Base-by-base conservation (phyloP, 164 flowering plant genomes). In the Tetracentron sinense region DNA sequence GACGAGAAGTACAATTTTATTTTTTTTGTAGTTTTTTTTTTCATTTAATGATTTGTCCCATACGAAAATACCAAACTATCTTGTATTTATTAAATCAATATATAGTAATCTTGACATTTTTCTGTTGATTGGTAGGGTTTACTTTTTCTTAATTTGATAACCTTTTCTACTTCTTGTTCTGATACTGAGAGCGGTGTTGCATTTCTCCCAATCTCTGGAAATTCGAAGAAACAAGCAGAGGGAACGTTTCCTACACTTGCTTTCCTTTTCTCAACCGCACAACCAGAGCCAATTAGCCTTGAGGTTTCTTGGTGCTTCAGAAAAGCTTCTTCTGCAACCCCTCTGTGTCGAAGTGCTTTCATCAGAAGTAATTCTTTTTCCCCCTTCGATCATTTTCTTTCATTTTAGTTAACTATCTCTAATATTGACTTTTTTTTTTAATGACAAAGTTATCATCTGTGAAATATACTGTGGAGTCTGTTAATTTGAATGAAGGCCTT, bases 301-400 rank as follows among this genome's bases (percentile, higher is more conserved):
- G 28, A 83, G 84, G 46, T 76, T 87, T 69, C 60, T 79, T 8
- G 85, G 79, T 44, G 73, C 73, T 25, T 51, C 72, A 3, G 81
- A 82, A 58, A 51, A 74, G 28, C 69, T 85, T 30, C 80, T 69
- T 21, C 83, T 83, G 1, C 88, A 90, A 56, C 88, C 85, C 7
- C 96, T 90, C 66, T 83, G 78, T 57, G 29, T 83, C 25, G 96
- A 92, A 78, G 89, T 92, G 3, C 76, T 75, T 54, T 38, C 76
- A 62, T 81, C 91, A 0, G 80, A 85, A 88, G 95, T 86, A 62
- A 11, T 19, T 22, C 7, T 5, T 21, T 46, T 19, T 65, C 51
- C 10, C 33, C 6, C n/a, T 62, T 3, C 62, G 22, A 30, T 15
- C n/a, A 20, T 8, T 30, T 52, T 27, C 10, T 51, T 4, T 29